phyloP scores from a whole-genome alignment of 2,329 filamentous ascomycete species.

The Exophiala sideris region DNA sequence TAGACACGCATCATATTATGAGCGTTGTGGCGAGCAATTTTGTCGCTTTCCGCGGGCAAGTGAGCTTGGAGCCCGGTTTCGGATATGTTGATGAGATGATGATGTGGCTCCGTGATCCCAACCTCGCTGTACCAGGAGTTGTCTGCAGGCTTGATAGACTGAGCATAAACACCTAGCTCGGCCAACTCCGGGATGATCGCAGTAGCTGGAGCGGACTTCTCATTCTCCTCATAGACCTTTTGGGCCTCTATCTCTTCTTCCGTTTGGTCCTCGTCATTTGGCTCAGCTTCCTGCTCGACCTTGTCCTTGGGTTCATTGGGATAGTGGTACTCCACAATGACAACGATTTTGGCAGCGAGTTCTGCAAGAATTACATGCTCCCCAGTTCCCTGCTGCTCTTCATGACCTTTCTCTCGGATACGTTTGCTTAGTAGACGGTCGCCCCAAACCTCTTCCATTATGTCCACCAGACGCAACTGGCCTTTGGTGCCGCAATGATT shows the following conservation, averaged over 20 bases:
- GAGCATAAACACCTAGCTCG: constrained; percentile 28
- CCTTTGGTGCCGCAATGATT: constrained; percentile 26
- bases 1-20: constrained; percentile 28
- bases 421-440: constrained; percentile 25
- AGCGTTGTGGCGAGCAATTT: constrained; percentile 25
- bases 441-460: constrained; percentile 27
- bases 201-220: constrained; percentile 15
- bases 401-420: constrained; percentile 23
- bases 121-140: constrained; percentile 26
- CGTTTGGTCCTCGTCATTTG: constrained; percentile 12
- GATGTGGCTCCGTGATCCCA: constrained; percentile 21
- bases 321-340: constrained; percentile 29
- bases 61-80: constrained; percentile 22
- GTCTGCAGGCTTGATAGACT: constrained; percentile 28
- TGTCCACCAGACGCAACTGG: constrained; percentile 24
- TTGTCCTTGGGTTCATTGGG: constrained; percentile 12
- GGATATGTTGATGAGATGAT: constrained; percentile 28
- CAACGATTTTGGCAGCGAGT: constrained; percentile 24
- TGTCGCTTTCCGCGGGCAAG: constrained; percentile 17
- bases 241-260: constrained; percentile 17
- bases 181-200: constrained; percentile 27
- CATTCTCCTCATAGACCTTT: constrained; percentile 23
- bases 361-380: constrained; percentile 25
- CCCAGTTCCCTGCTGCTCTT: constrained; percentile 23
- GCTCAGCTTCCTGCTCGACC: constrained; percentile 7